Percentiles rank a stretch among this genome's conserved stretches.
Evolutionary conservation across 2,329 filamentous ascomycete species (phyloP).

Genomic region (Fusarium pilosicola): DNA sequence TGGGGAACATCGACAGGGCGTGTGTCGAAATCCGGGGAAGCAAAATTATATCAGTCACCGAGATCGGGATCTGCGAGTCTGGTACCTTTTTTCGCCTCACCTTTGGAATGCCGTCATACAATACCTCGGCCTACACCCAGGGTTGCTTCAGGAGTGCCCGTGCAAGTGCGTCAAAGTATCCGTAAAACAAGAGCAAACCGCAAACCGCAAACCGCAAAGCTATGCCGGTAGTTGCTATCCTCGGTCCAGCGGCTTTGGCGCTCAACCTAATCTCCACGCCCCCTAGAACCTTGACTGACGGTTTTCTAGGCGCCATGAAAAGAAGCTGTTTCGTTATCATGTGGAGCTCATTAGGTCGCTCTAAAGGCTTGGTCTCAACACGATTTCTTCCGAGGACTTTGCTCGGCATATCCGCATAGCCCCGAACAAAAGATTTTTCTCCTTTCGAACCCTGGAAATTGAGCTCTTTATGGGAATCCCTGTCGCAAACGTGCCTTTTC

Average conservation of each 20-base stretch:
- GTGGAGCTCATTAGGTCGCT: constrained; percentile 15
- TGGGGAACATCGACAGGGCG: constrained; percentile 28
- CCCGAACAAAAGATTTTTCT: constrained; percentile 17
- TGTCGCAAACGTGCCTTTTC: constrained; percentile 28
- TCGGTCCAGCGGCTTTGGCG: constrained; percentile 41
- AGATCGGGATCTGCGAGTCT: constrained; percentile 29
- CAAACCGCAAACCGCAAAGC: background rate
- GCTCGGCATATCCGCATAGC: constrained; percentile 24
- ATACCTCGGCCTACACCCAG: constrained; percentile 15
- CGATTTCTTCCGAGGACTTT: constrained; percentile 33
- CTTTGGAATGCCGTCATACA: constrained; percentile 18
- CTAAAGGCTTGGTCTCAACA: constrained; percentile 5
- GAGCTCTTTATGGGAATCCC: background rate
- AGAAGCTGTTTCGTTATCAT: constrained; percentile 17
- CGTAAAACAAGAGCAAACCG: constrained; percentile 6
- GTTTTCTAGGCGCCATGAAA: constrained; percentile 25
- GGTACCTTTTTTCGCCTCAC: constrained; percentile 10
- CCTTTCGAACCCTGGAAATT: constrained; percentile 6
- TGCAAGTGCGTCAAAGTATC: background rate
- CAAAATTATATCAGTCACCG: constrained; percentile 16
- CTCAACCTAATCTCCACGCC: constrained; percentile 27
- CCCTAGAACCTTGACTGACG: constrained; percentile 6
- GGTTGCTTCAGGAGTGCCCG: constrained; percentile 8
- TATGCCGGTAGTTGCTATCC: constrained; percentile 31
- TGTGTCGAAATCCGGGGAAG: constrained; percentile 34